Conservation (phyloP, 73 alveolate species). For the Symbiodinium natans region DNA sequence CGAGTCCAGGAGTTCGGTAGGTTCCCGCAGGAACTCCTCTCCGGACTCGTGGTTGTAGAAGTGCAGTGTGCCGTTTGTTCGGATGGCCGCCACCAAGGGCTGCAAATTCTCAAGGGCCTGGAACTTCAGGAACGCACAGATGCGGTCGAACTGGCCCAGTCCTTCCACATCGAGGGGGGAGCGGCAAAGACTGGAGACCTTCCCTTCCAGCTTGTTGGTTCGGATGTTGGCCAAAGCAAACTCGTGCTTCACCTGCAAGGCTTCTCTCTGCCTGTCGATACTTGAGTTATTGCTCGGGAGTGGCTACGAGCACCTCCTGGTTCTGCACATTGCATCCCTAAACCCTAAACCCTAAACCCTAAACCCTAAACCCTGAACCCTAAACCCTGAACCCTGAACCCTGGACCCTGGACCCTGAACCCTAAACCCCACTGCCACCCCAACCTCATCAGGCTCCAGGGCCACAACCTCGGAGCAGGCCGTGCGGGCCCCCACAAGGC, state of each 20-base stretch:
- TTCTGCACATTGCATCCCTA: no score
- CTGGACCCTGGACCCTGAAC: background rate
- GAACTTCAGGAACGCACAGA: slow-evolving; percentile 61
- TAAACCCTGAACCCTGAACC: background rate
- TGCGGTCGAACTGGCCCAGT: slow-evolving; percentile 29
- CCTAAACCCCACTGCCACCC: background rate
- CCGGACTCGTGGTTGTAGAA: slow-evolving; percentile 70
- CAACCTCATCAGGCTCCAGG: slow-evolving; percentile 28
- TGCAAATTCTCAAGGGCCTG: slow-evolving; percentile 30
- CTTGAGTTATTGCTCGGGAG: background rate
- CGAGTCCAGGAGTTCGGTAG: slow-evolving; percentile 16
- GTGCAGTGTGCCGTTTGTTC: slow-evolving; percentile 38
- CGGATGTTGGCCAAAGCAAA: slow-evolving; percentile 50
- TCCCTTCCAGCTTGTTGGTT: slow-evolving; percentile 29
- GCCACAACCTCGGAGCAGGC: slow-evolving; percentile 17
- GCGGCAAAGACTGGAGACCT: slow-evolving; percentile 34
- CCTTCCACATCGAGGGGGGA: slow-evolving; percentile 1
- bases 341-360: background rate
- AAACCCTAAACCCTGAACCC: background rate
- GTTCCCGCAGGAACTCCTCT: slow-evolving; percentile 1
- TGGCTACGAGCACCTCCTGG: background rate
- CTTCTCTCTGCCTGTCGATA: background rate
- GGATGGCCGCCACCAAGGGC: slow-evolving; percentile 1
- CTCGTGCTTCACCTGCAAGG: background rate
- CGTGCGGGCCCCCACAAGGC: slow-evolving; percentile 33